A percentile compares a stretch with the other conserved stretches of the same genome.
phyloP scores from a whole-genome alignment of 805 yeast species.

The Wickerhamiella galacta region DNA sequence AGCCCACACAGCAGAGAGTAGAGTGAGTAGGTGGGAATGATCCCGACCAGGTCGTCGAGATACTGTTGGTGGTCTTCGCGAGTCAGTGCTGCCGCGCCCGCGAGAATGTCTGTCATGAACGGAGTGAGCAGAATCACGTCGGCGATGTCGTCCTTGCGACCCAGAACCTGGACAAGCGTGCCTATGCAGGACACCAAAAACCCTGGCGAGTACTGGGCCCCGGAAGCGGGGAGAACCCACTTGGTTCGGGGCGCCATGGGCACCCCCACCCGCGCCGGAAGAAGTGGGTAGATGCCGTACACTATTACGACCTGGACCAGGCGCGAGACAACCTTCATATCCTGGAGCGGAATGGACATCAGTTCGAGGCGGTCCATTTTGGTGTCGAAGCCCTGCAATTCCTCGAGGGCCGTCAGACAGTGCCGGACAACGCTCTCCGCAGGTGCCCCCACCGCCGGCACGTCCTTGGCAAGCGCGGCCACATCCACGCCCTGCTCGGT shows the following conservation, averaged over 20 bases:
- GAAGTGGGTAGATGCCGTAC: conserved; percentile 52
- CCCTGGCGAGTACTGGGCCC: neutral
- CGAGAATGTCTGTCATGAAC: conserved; percentile 8
- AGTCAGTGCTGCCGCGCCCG: conserved; percentile 4
- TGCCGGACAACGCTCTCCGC: neutral
- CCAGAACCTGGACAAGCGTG: conserved; percentile 4
- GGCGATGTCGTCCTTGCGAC: conserved; percentile 16
- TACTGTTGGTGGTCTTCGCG: neutral
- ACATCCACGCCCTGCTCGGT: conserved; percentile 1
- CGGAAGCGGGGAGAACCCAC: neutral
- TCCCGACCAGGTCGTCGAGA: neutral
- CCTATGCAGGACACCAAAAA: neutral
- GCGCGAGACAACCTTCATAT: conserved; percentile 56
- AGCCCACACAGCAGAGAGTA: conserved; percentile 34
- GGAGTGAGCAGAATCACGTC: conserved; percentile 20
- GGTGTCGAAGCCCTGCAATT: neutral
- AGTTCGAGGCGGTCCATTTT: conserved; percentile 10
- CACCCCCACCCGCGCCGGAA: conserved; percentile 42
- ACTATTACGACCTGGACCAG: conserved; percentile 47
- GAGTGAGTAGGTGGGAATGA: conserved; percentile 45
- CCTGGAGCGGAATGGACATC: conserved; percentile 58
- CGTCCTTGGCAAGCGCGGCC: neutral
- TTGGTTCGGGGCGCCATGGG: conserved; percentile 41
- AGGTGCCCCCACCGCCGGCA: neutral
- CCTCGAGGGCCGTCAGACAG: neutral